A percentile compares a stretch with the other conserved stretches of the same genome.
Conservation (phyloP, 352 stramenopile species). For the Globisporangium megalacanthum region DNA sequence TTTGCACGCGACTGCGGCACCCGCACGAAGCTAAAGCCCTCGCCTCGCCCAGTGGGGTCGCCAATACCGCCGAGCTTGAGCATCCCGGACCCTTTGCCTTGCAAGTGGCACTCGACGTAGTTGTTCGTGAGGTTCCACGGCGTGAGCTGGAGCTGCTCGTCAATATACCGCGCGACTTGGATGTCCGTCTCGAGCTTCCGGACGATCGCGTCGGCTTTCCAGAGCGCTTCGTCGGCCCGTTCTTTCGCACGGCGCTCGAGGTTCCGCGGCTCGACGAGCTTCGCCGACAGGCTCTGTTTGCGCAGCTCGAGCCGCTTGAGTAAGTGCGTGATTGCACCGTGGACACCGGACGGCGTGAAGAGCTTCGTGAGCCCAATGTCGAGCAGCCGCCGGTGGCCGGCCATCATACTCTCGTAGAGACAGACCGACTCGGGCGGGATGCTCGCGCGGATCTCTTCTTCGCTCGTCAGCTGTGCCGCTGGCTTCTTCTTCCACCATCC, state of each 20-base stretch:
- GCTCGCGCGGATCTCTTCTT: constrained; percentile 70
- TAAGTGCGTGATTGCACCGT: constrained; percentile 66
- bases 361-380: constrained; percentile 79
- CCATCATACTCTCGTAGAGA: constrained; percentile 87
- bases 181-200: constrained; percentile 76
- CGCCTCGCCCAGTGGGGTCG: constrained; percentile 73
- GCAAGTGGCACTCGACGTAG: constrained; percentile 81
- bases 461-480: constrained; percentile 48
- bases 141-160: constrained; percentile 71
- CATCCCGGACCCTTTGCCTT: constrained; percentile 83
- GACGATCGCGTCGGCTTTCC: constrained; percentile 60
- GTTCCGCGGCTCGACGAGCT: constrained; percentile 44
- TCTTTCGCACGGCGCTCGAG: constrained; percentile 51
- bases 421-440: constrained; percentile 79
- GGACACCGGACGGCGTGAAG: constrained; percentile 69
- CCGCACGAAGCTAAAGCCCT: constrained; percentile 83
- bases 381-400: constrained; percentile 65
- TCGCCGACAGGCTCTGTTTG: constrained; percentile 46
- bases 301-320: constrained; percentile 67
- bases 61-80: constrained; percentile 72
- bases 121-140: constrained; percentile 85
- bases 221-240: constrained; percentile 63
- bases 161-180: constrained; percentile 77
- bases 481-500: constrained; percentile 84
- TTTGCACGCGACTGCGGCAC: constrained; percentile 72